These are phyloP conservation scores for Rhododendron ovatum DNA, from an alignment of 148 eudicot species.

Conservation along the genomic window DNA sequence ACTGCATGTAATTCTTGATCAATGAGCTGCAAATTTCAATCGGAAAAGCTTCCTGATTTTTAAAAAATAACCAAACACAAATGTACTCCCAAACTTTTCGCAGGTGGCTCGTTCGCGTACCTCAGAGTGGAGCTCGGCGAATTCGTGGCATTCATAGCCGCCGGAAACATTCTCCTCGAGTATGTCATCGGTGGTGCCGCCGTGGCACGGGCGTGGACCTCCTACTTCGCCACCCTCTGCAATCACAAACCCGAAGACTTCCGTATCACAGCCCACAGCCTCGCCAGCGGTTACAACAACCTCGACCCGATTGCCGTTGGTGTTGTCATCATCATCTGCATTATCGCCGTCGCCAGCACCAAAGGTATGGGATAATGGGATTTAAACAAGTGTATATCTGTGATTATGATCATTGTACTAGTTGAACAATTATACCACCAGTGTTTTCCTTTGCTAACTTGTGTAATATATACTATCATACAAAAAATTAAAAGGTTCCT, in stretches of 20 bases:
- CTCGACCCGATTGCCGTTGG: conserved; percentile 63
- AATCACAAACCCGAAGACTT: conserved; percentile 40
- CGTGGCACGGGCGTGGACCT: conserved; percentile 65
- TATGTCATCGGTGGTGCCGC: conserved; percentile 46
- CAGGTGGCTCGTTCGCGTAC: conserved; percentile 39
- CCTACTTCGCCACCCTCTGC: conserved; percentile 61
- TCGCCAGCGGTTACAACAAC: conserved; percentile 31
- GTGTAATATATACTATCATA: not conserved
- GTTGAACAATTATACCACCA: no score
- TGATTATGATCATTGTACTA: no score
- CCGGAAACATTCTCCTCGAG: conserved; percentile 71
- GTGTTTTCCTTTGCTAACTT: not conserved
- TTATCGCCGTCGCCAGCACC: conserved; percentile 36
- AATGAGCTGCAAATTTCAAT: not conserved
- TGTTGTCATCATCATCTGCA: conserved; percentile 26
- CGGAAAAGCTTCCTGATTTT: not conserved
- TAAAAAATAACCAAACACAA: not conserved
- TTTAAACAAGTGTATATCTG: not conserved
- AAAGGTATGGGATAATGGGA: conserved; percentile 12
- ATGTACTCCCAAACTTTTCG: not conserved
- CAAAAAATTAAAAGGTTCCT: conserved; percentile 25
- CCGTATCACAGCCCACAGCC: conserved; percentile 24
- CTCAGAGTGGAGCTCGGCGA: conserved; percentile 68
- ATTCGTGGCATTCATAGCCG: conserved; percentile 69
- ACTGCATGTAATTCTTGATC: not conserved